Conservation (phyloP, 1,284 basidiomycete species). For the Boletellus deceptivus region DNA sequence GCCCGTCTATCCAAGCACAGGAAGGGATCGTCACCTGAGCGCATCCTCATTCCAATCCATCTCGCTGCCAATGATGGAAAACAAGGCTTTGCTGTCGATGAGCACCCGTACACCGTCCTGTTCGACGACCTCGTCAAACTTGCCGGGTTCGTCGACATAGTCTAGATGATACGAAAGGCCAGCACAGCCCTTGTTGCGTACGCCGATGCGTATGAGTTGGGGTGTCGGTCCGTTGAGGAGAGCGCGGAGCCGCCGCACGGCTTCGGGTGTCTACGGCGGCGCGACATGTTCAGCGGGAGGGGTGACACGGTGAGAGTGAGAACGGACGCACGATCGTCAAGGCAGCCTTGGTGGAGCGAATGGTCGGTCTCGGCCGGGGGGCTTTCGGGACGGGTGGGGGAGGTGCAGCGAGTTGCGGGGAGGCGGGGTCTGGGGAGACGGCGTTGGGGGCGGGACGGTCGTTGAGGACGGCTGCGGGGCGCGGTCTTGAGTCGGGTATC, state of each 20-base stretch:
- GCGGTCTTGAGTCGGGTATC: slow-evolving; percentile 22
- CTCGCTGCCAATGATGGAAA: slow-evolving; percentile 96
- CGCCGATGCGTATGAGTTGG: slow-evolving; percentile 91
- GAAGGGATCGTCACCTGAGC: slow-evolving; percentile 57
- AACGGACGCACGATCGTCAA: slow-evolving; percentile 70
- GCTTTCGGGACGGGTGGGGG: slow-evolving; percentile 66
- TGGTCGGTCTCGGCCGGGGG: slow-evolving; percentile 60
- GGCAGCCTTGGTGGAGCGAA: slow-evolving; percentile 80
- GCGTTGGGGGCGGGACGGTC: slow-evolving; percentile 45
- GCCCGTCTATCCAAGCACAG: neutral
- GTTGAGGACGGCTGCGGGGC: slow-evolving; percentile 33
- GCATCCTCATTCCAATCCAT: slow-evolving; percentile 99
- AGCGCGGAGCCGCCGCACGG: slow-evolving; percentile 69
- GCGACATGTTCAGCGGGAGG: neutral
- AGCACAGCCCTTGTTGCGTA: slow-evolving; percentile 98
- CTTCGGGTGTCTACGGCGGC: slow-evolving; percentile 69
- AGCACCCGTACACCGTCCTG: slow-evolving; percentile 93
- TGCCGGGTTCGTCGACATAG: slow-evolving; percentile 87
- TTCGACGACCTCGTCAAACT: slow-evolving; percentile 97
- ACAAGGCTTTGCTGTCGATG: slow-evolving; percentile 96
- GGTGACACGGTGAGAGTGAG: neutral
- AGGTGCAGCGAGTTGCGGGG: slow-evolving; percentile 67
- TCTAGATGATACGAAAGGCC: slow-evolving; percentile 97
- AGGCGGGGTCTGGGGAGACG: slow-evolving; percentile 57
- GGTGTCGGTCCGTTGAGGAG: slow-evolving; percentile 81